These are phyloP conservation scores for Zymoseptoria ardabiliae DNA, from an alignment of 2,329 filamentous ascomycete species.

Conservation along the genomic window DNA sequence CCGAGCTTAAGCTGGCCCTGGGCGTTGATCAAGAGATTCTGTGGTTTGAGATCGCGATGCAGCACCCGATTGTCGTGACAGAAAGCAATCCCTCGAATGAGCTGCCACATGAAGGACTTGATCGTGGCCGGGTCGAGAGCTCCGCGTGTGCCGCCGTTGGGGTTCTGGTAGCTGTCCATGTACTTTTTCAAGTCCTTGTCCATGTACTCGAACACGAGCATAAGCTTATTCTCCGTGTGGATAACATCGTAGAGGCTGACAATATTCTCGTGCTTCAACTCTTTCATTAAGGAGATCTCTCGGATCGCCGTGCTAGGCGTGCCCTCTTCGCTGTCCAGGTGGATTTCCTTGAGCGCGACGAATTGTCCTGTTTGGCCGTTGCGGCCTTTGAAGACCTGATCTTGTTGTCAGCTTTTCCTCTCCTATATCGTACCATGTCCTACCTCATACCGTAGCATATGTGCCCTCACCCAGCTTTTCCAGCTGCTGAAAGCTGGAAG, in stretches of 20 bases:
- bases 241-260: slow-evolving; percentile 97
- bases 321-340: slow-evolving; percentile 96
- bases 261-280: slow-evolving; percentile 98
- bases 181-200: slow-evolving; percentile 97
- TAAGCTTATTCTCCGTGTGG: slow-evolving; percentile 98
- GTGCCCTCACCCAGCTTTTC: slow-evolving; percentile 97
- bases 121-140: slow-evolving; percentile 83
- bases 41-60: slow-evolving; percentile 82
- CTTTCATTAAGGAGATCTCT: slow-evolving; percentile 98
- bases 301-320: slow-evolving; percentile 95
- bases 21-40: slow-evolving; percentile 79
- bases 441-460: slow-evolving; percentile 81
- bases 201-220: slow-evolving; percentile 99
- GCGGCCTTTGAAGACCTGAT: slow-evolving; percentile 94
- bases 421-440: too few relatives aligned
- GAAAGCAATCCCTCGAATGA: slow-evolving; percentile 77
- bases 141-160: slow-evolving; percentile 73
- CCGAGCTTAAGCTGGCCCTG: slow-evolving; percentile 86
- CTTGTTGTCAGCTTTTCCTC: neutral
- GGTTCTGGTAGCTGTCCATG: slow-evolving; percentile 60
- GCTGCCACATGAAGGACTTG: slow-evolving; percentile 99
- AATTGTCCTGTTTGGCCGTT: slow-evolving; percentile 96
- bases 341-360: slow-evolving; percentile 96
- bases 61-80: slow-evolving; percentile 84
- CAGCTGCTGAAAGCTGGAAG: slow-evolving; percentile 97